Base-by-base conservation (phyloP, 768 basidiomycete genomes). In the Galerina sulciceps region DNA sequence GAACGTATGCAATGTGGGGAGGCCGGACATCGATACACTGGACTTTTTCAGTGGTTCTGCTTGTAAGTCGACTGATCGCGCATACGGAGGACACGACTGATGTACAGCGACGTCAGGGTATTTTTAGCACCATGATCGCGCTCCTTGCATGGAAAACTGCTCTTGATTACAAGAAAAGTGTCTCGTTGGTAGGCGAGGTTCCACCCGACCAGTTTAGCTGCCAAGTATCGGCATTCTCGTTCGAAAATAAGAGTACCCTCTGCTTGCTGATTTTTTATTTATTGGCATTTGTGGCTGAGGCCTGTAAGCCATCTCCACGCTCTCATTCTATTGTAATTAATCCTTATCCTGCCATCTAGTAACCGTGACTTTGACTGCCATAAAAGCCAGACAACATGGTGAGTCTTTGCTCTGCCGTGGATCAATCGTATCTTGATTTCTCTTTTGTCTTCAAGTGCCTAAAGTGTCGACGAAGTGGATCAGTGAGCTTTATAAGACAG, bases 1-100 rank as follows among this genome's bases (percentile, higher is more conserved):
- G 53, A 8, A 53, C 53, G 3, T 53, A 53, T 31, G 53, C 53
- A 1, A 53, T 53, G 22, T 53, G 53, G 53, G 53, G 53, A 3
- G 38, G 53, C 31, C 40, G 43, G 15, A 38, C 15, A 6, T 26
- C 41, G n/a, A 53, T 53, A 43, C 42, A 42, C 40, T 53, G 40
- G 40, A 31, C 34, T 26, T 36, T 53, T 14, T 13, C 38, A 26
- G 53, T 6, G 3, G 23, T 53, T 38, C 34, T 45, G 13, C 18
- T 41, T 53, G 53, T 53, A 43, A 43, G 53, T 43, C 10, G 38
- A 15, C 41, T 53, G 14, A 31, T 41, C 14, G 4, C 20, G 34
- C 9, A 14, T 53, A 17, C 36, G 50, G n/a, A 23, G 20, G 4
- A 37, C 20, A 18, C 15, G 17, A 41, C 14, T 42, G 4, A 40